phyloP scores from a whole-genome alignment of 2,329 filamentous ascomycete species.

The Orbilia ellipsospora region DNA sequence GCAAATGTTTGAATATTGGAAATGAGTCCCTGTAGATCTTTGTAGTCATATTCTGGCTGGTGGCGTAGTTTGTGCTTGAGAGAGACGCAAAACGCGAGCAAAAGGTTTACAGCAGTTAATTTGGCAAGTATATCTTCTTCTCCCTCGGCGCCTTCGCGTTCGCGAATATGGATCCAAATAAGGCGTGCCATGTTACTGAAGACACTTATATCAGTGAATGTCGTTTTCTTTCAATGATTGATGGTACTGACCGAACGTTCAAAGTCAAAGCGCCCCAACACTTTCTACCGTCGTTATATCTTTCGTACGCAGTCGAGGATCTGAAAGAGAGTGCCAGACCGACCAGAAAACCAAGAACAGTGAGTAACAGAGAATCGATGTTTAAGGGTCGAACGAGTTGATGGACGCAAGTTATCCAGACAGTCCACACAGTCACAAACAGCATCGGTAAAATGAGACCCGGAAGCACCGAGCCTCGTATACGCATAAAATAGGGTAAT shows the following conservation, averaged over 20 bases:
- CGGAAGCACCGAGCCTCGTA: conserved; percentile 79
- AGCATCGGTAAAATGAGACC: conserved; percentile 77
- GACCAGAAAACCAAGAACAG: conserved; percentile 83
- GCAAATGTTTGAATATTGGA: conserved; percentile 81
- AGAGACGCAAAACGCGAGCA: conserved; percentile 79
- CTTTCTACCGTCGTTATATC: conserved; percentile 73
- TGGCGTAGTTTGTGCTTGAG: conserved; percentile 86
- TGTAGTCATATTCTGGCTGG: conserved; percentile 81
- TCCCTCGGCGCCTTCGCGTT: conserved; percentile 69
- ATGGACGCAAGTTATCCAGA: conserved; percentile 71
- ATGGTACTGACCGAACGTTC: conserved; percentile 60
- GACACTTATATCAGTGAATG: conserved; percentile 8
- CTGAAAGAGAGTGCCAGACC: conserved; percentile 81
- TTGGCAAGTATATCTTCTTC: conserved; percentile 78
- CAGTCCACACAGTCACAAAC: conserved; percentile 74
- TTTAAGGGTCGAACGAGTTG: conserved; percentile 66
- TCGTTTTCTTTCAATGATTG: not conserved
- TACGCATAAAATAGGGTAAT: conserved; percentile 78
- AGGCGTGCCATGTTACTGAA: conserved; percentile 71
- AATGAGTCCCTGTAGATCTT: conserved; percentile 76
- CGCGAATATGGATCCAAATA: conserved; percentile 81
- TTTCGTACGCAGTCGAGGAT: conserved; percentile 80
- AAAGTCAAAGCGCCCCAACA: conserved; percentile 72
- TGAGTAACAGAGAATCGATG: conserved; percentile 76
- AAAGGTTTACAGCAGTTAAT: conserved; percentile 77